Conservation (phyloP, 441 rosid genomes). For the Erodium chrysanthum region DNA sequence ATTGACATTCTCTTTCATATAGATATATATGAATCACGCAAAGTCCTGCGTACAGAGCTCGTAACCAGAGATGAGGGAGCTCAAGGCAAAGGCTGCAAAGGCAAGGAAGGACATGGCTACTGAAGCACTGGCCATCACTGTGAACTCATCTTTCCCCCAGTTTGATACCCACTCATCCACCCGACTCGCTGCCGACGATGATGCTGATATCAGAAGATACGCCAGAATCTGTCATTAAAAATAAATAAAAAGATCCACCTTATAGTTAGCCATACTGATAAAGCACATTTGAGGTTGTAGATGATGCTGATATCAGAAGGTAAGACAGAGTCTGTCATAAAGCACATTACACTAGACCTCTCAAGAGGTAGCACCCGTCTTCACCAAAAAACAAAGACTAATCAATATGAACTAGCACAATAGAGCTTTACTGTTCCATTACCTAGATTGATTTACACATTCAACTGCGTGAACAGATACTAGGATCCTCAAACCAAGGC, state of each 20-base stretch:
- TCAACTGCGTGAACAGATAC: neutral
- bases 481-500: neutral
- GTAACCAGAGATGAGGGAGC: conserved; percentile 71
- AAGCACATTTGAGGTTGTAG: too few relatives aligned
- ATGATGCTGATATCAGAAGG: too few relatives aligned
- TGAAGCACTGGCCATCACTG: conserved; percentile 81
- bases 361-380: too few relatives aligned
- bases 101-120: conserved; percentile 70
- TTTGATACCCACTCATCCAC: conserved; percentile 90
- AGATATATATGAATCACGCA: neutral
- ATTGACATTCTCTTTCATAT: neutral
- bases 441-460: too few relatives aligned
- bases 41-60: conserved; percentile 32
- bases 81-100: conserved; percentile 72
- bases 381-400: too few relatives aligned
- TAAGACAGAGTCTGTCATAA: too few relatives aligned
- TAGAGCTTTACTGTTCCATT: too few relatives aligned
- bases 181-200: conserved; percentile 82
- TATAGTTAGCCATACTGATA: too few relatives aligned
- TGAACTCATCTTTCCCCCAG: conserved; percentile 95
- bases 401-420: too few relatives aligned
- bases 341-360: too few relatives aligned
- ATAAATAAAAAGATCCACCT: neutral
- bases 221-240: conserved; percentile 53
- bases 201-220: conserved; percentile 75